phyloP scores from a whole-genome alignment of 495 filamentous ascomycete genomes.

The Geoglossum glabrum region DNA sequence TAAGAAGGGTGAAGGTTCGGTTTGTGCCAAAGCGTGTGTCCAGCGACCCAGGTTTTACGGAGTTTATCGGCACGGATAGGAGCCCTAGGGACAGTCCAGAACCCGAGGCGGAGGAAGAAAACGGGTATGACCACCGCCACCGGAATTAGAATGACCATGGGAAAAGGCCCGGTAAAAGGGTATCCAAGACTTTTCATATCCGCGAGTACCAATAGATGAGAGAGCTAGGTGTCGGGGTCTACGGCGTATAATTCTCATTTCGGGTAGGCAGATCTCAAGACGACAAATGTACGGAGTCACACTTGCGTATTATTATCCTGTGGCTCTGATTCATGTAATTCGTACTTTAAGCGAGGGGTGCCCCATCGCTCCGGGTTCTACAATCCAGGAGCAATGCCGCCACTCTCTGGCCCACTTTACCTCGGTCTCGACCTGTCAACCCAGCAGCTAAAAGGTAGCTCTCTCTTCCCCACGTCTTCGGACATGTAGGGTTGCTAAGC shows the following conservation, averaged over 20 bases:
- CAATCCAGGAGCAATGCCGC: background rate
- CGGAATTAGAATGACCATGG: constrained; percentile 17
- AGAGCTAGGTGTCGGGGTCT: too few species aligned
- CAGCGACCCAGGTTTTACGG: constrained; percentile 31
- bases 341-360: background rate
- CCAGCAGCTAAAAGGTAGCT: constrained; percentile 74
- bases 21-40: constrained; percentile 47
- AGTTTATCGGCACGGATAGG: constrained; percentile 54
- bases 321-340: background rate
- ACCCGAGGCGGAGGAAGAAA: constrained; percentile 31
- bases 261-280: too few species aligned
- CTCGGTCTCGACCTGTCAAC: constrained; percentile 92
- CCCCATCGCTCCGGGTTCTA: background rate
- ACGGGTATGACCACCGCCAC: constrained; percentile 22
- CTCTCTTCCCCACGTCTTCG: background rate
- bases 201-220: background rate
- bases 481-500: background rate
- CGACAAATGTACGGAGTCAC: too few species aligned
- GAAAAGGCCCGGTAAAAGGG: background rate
- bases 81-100: constrained; percentile 44
- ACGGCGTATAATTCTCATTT: too few species aligned
- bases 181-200: too few species aligned
- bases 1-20: constrained; percentile 58
- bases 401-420: constrained; percentile 43
- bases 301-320: too few species aligned